Base-by-base conservation (phyloP, 768 basidiomycete species). In the Mycena chlorophos region DNA sequence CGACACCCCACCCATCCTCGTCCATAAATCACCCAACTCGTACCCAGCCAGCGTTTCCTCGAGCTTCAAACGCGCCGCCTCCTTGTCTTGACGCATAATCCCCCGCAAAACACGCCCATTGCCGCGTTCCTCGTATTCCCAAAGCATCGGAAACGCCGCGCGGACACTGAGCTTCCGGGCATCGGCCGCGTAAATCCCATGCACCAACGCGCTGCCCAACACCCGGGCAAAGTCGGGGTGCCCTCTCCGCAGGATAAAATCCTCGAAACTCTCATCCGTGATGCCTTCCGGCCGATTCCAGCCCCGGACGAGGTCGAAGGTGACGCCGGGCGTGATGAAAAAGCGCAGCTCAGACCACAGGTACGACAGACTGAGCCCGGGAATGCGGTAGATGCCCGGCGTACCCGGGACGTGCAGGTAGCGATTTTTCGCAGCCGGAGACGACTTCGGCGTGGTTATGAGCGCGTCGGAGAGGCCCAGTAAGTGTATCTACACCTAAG, bases 121-220 rank as follows among this genome's bases (percentile, higher is more conserved):
- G 2, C 89, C 86, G 20, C 76, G 69, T 49, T 85, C 78, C 65
- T 88, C 91, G 0, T 85, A 78, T 1, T 86, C 80, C 81, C 84
- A 89, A 51, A 97, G 61, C 2, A 75, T 72, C 0, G 91, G 88
- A 65, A 97, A 92, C 1, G 91, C 83, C 2, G 92, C 79, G 3
- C 87, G 81, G 2, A 93, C 75, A 55, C 90, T 91, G 17, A 98
- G 71, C 37, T 74, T 64, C 2, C 89, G 74, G 2, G 94, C 82
- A 64, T 96, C 93, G 0, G 92, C 84, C 1, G 93, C 94, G 67
- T 98, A 98, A 52, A 98, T 89, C 0, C 96, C 96, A 65, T 97
- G 95, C 1, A 94, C 84, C 55, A 97, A 74, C 0, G 95, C 88
- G 79, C 91, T 66, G 38, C 89, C 85, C 52, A 98, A 78, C 2